phyloP scores from a whole-genome alignment of 176 grass and related monocot species.

The Cenchrus americanus region DNA sequence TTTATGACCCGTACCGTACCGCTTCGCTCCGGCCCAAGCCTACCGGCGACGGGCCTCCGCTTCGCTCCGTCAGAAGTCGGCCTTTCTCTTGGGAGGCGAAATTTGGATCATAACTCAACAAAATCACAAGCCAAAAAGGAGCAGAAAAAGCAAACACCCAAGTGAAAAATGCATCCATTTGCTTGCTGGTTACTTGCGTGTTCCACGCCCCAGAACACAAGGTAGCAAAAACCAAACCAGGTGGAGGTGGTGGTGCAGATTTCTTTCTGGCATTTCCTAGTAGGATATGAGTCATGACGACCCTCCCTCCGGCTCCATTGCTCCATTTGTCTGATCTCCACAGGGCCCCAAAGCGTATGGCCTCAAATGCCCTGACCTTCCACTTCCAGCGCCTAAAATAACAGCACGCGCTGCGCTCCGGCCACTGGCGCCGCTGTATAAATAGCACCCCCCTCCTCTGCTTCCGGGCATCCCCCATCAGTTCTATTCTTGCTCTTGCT shows the following conservation, averaged over 20 bases:
- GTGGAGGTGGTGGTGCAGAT: neutral
- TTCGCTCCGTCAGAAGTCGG: too few relatives aligned
- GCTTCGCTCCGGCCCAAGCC: too few relatives aligned
- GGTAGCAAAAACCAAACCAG: neutral
- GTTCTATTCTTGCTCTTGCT: neutral
- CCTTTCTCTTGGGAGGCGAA: too few relatives aligned
- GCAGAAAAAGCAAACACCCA: neutral
- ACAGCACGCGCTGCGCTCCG: neutral
- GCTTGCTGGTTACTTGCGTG: neutral
- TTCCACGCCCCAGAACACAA: constrained; percentile 11
- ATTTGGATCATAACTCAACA: too few relatives aligned
- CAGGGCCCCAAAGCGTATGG: neutral
- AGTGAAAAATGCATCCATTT: neutral
- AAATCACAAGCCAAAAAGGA: neutral
- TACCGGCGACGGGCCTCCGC: too few relatives aligned
- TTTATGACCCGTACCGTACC: too few relatives aligned
- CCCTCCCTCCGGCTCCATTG: neutral
- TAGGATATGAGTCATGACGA: neutral
- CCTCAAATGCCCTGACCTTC: neutral
- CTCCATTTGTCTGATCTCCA: neutral
- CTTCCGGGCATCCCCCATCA: constrained; percentile 9
- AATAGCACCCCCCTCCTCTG: constrained; percentile 44
- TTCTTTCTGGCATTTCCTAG: too few relatives aligned
- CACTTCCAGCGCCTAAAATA: neutral
- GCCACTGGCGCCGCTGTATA: constrained; percentile 30